Conservation (phyloP, 2,329 filamentous ascomycete genomes). For the Cercospora canescens region DNA sequence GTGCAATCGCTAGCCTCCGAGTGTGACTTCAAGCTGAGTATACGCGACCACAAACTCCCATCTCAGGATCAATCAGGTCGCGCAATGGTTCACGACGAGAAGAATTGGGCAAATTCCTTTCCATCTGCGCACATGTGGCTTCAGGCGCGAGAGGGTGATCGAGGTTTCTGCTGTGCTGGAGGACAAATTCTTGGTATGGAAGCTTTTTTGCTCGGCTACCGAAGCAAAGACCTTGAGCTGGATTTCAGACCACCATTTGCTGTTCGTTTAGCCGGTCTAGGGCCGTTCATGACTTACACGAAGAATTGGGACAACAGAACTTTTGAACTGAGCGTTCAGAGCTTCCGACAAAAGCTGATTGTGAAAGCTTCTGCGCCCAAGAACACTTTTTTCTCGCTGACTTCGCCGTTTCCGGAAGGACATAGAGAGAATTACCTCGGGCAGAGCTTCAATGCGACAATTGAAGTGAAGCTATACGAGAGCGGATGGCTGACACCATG, state of each 20-base stretch:
- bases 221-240: slow-evolving; percentile 38
- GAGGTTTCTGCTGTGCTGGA: slow-evolving; percentile 39
- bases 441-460: slow-evolving; percentile 49
- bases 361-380: slow-evolving; percentile 43
- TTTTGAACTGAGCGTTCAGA: slow-evolving; percentile 41
- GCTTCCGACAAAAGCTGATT: slow-evolving; percentile 43
- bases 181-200: slow-evolving; percentile 43
- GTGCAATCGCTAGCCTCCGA: slow-evolving; percentile 49
- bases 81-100: slow-evolving; percentile 50
- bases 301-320: slow-evolving; percentile 43
- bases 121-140: slow-evolving; percentile 47
- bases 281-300: slow-evolving; percentile 45
- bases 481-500: slow-evolving; percentile 43
- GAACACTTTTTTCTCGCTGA: slow-evolving; percentile 48
- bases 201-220: slow-evolving; percentile 51
- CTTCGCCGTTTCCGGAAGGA: slow-evolving; percentile 48
- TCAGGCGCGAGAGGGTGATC: slow-evolving; percentile 36
- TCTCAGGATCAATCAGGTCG: slow-evolving; percentile 32
- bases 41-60: slow-evolving; percentile 35
- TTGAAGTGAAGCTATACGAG: slow-evolving; percentile 46
- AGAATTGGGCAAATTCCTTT: slow-evolving; percentile 53
- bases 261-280: slow-evolving; percentile 37
- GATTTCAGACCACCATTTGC: slow-evolving; percentile 50
- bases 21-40: slow-evolving; percentile 41
- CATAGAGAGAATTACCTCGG: slow-evolving; percentile 46